Base-by-base conservation (phyloP, 2,329 filamentous ascomycete species). In the Boeremia lycopersici region DNA sequence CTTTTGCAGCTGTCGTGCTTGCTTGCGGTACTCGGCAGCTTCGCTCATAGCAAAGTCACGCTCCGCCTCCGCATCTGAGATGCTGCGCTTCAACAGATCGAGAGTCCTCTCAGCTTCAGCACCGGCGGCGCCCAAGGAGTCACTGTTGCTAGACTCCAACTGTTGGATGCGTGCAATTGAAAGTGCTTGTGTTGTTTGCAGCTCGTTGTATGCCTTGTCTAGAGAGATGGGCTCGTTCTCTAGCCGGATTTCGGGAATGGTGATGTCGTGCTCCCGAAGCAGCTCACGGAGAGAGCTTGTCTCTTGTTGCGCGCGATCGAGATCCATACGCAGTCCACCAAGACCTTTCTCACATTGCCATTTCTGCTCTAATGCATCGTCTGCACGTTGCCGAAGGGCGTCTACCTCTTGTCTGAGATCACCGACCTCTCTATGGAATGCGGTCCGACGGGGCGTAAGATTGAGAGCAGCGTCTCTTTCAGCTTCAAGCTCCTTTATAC, bases 271-370 rank as follows among this genome's bases (percentile, higher is more conserved):
- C 73, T 96, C 91, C 57, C 87, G 81, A 17, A 98, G 82, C 25
- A 98, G 80, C 29, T 81, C 84, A 38, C 91, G 87, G 35, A 99
- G 82, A n/a, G 90, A 90, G 35, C 85, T 81, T 28, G 96, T 96
- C 77, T 99, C 95, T 72, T 95, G 90, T 74, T 97, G 91, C 25
- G 95, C 93, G 59, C 93, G 90, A 75, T 98, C 95, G 36, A 99
- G 85, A 70, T 98, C 93, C 89, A 96, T 97, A 78, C 96, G 96
- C 52, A 98, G 79, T 50, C 93, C 91, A 47, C 86, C 84, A 2
- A 98, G 80, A 15, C 91, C 91, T 77, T 96, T 96, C 76, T 97
- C 93, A 58, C 93, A 93, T 71, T 96, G 89, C 88, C 91, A 98
- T 76, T 98, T 98, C 69, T 96, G 90, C 70, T 96, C 91, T 12